These are phyloP conservation scores for Aspergillus caelatus DNA, from an alignment of 2,329 filamentous ascomycete species.

Conservation along the genomic window DNA sequence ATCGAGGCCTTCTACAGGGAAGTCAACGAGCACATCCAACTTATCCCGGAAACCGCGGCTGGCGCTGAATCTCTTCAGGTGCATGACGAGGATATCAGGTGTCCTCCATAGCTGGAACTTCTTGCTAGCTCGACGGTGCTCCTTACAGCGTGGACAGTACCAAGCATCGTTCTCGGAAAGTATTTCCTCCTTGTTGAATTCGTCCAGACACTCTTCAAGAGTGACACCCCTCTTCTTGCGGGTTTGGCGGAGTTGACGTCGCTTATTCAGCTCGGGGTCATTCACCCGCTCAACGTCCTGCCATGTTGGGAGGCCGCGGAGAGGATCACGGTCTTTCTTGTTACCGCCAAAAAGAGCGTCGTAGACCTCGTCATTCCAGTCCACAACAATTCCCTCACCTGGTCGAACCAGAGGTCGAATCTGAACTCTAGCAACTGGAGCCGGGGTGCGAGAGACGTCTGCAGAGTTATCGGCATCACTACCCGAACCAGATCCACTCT, in stretches of 20 bases:
- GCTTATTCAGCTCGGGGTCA: constrained; percentile 67
- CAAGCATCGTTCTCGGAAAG: constrained; percentile 94
- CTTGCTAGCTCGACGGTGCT: constrained; percentile 88
- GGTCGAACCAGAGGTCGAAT: constrained; percentile 72
- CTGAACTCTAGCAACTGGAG: constrained; percentile 33
- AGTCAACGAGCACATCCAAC: constrained; percentile 86
- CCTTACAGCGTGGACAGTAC: constrained; percentile 96
- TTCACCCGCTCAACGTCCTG: constrained; percentile 53
- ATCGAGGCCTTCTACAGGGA: constrained; percentile 85
- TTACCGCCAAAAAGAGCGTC: constrained; percentile 67
- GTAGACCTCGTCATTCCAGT: constrained; percentile 75
- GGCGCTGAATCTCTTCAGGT: constrained; percentile 93
- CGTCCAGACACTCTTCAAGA: constrained; percentile 87
- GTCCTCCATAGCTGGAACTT: constrained; percentile 97
- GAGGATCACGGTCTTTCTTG: constrained; percentile 48
- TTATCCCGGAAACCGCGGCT: constrained; percentile 83
- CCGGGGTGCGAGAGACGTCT: constrained; percentile 14
- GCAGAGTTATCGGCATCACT: constrained; percentile 14
- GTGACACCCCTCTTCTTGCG: constrained; percentile 77
- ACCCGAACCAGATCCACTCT: constrained; percentile 30
- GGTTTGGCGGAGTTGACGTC: constrained; percentile 63
- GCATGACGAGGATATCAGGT: constrained; percentile 91
- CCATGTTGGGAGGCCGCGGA: constrained; percentile 65
- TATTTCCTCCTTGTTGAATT: constrained; percentile 92
- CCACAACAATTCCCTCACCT: constrained; percentile 82